Evolutionary conservation across 2,329 filamentous ascomycete genomes (phyloP), one percentile per base, ranked within the genome.

Genomic region (Colletotrichum orbiculare): DNA sequence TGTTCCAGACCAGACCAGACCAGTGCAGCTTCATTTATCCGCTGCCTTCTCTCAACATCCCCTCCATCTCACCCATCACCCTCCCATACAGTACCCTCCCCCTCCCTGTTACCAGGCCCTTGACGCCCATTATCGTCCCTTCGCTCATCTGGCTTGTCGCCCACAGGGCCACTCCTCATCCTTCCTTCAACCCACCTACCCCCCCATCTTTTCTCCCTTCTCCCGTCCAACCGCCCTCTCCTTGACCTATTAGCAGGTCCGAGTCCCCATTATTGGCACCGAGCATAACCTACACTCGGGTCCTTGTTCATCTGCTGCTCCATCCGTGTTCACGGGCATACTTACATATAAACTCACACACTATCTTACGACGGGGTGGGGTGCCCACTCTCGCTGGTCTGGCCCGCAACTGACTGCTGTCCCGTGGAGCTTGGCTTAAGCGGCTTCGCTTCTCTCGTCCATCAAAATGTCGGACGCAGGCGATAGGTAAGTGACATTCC

Each of bases 391-490:
- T 46, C 13, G 42, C 41, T 35, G 42, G 25, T 25, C 50, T 61
- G 63, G 63, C 63, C 63, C 58, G 57, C 62, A 45, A 45, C 41
- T 54, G 41, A 42, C 35, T 41, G 45, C 45, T 57, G 37, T 47
- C 53, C 53, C 11, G 53, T 47, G 53, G 46, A 55, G 61, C 61
- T 54, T 48, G 50, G 57, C 62, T 61, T 25, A 25, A 25, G 25
- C 25, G 25, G 47, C 50, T 55, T n/a, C 25, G 42, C 41, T 60
- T 38, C 15, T 62, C 58, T 48, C 43, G 25, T 25, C 25, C 25
- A 25, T 25, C 60, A 73, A 64, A 66, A 78, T 78, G 76, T 78
- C 76, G 55, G 76, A 78, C 38, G 67, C 71, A 55, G 74, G 75
- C 63, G 75, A 77, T 41, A 76, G 73, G 76, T 78, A 73, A 69